A percentile compares a stretch with the other conserved stretches of the same genome.
Evolutionary conservation across 108 stramenopile genomes (phyloP).

Genomic region (Skeletonema grethae): DNA sequence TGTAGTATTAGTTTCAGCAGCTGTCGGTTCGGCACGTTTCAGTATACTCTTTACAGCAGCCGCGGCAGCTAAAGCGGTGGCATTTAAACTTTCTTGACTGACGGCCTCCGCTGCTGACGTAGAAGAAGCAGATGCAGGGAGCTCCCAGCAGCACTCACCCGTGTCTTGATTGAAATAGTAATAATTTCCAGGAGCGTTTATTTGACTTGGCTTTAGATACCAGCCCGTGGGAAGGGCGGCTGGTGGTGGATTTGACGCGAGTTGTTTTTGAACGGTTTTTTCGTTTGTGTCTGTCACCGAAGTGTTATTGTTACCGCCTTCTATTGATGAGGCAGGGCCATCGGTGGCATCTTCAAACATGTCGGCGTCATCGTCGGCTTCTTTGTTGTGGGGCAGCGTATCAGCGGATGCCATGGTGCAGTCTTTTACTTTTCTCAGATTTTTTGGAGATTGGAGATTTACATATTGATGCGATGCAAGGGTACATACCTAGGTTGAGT

Average conservation of each 20-base stretch:
- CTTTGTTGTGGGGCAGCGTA: not conserved
- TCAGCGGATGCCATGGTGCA: conserved; percentile 5
- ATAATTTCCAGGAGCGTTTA: conserved; percentile 53
- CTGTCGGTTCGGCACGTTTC: conserved; percentile 12
- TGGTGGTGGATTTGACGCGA: conserved; percentile 51
- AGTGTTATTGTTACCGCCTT: not conserved
- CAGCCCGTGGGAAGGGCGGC: conserved; percentile 65
- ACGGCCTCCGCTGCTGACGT: conserved; percentile 3
- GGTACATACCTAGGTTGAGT: no score
- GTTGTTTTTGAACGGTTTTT: conserved; percentile 14
- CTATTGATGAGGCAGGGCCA: conserved; percentile 1
- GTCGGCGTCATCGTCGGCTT: not conserved
- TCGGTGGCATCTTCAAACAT: conserved; percentile 5
- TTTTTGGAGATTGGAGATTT: no score
- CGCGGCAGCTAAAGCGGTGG: not conserved
- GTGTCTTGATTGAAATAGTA: conserved; percentile 86
- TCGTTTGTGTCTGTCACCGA: not conserved
- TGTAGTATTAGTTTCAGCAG: conserved; percentile 1
- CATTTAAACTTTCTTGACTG: conserved; percentile 16
- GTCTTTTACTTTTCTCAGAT: no score
- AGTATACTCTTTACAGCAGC: conserved; percentile 32
- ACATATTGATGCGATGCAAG: no score
- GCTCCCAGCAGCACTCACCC: conserved; percentile 73
- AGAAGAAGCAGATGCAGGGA: conserved; percentile 23
- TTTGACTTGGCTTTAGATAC: conserved; percentile 55